Base-by-base conservation (phyloP, 345 rosid genomes). In the Pistacia atlantica region DNA sequence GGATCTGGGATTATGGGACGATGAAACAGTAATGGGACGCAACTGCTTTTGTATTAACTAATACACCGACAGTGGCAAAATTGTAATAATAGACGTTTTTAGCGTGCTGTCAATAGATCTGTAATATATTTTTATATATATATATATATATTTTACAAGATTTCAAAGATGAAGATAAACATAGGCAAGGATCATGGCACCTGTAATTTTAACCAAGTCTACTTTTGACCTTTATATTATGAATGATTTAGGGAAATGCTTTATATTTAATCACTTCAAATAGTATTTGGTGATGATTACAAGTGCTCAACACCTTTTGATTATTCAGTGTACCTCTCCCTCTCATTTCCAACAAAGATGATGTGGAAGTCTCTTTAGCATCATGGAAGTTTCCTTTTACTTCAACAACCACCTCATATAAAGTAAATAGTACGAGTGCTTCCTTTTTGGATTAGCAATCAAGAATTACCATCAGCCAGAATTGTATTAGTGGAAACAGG, bases 21-120 rank as follows among this genome's bases (percentile, higher is more conserved):
- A 49, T 35, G 31, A 69, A 69, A 55, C 25, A 4, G 31, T 7
- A 42, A 37, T 57, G 31, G 55, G 25, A 31, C 45, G 18, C 33
- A 14, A 11, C 28, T 62, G 57, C 25, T 31, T 35, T n/a, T 2
- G 57, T 14, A 59, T 69, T 62, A 55, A 63, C 46, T 58, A 31
- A 37, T 33, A 28, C 86, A 82, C 88, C 90, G 90, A 85, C 90
- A 86, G 67, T 79, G 83, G 85, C 85, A 87, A 52, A 66, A 37
- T 37, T 75, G 86, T 70, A 79, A 79, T 77, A 5, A 42, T 42
- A 0, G 9, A 42, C 9, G 46, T 7, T 42, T 42, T 42, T 8
- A 31, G 33, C 33, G 2, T 31, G 33, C 2, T 31, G 33, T 1
- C 33, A 31, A 31, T 2, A 31, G 2, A 31, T 31, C 33, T 22